Percentiles rank a stretch among this genome's conserved stretches.
phyloP scores from a whole-genome alignment of 306 rosid genomes.

The Fagus crenata region DNA sequence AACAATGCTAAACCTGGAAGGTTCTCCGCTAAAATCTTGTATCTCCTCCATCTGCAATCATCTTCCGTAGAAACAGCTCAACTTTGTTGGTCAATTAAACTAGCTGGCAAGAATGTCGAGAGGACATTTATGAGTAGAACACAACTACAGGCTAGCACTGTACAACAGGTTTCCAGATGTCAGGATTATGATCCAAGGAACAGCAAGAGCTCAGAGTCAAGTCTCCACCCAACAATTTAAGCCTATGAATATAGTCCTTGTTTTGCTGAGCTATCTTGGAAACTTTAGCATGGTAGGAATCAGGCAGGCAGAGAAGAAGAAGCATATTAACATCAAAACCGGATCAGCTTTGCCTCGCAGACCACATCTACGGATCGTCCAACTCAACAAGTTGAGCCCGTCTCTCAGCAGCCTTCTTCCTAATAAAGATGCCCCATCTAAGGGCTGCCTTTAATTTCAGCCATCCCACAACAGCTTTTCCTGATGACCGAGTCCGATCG shows the following conservation, averaged over 20 bases:
- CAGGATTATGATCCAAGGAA: slow-evolving; percentile 25
- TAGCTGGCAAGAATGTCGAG: slow-evolving; percentile 28
- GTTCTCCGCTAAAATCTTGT: slow-evolving; percentile 14
- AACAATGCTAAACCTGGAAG: neutral
- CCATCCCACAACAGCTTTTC: slow-evolving; percentile 96
- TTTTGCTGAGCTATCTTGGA: slow-evolving; percentile 10
- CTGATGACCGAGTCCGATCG: slow-evolving; percentile 68
- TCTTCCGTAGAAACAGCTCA: slow-evolving; percentile 32
- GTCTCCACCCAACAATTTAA: slow-evolving; percentile 25
- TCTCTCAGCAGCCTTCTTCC: slow-evolving; percentile 86
- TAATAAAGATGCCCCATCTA: slow-evolving; percentile 84
- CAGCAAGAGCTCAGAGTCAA: slow-evolving; percentile 26
- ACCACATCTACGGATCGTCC: slow-evolving; percentile 53
- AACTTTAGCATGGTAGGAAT: slow-evolving; percentile 25
- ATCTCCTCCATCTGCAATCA: slow-evolving; percentile 14
- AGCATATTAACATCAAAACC: slow-evolving; percentile 28
- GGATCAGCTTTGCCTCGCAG: slow-evolving; percentile 35
- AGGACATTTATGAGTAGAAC: slow-evolving; percentile 21
- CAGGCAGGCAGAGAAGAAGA: slow-evolving; percentile 24
- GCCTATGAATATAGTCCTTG: slow-evolving; percentile 13
- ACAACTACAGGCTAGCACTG: slow-evolving; percentile 26
- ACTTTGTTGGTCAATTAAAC: slow-evolving; percentile 13
- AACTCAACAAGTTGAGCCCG: slow-evolving; percentile 90
- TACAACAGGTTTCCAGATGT: slow-evolving; percentile 30
- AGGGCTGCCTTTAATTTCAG: slow-evolving; percentile 91